Evolutionary conservation across 371 early-diverging fungal species (phyloP).

Genomic region (Mortierella polycephala): DNA sequence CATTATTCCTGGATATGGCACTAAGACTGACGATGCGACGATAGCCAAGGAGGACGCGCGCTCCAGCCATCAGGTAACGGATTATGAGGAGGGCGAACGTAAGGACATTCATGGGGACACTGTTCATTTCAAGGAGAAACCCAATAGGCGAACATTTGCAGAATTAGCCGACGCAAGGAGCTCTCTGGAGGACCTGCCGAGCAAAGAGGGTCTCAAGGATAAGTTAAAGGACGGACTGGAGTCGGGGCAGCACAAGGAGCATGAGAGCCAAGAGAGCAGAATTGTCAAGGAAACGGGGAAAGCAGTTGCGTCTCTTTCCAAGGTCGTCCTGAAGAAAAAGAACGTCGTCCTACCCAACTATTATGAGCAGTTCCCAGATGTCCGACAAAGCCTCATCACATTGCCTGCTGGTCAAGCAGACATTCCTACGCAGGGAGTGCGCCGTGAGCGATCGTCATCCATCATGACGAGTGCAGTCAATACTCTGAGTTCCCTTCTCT

Average conservation of each 20-base stretch:
- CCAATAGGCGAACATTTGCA: conserved; percentile 13
- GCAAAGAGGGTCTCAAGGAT: conserved; percentile 4
- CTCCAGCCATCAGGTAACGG: conserved; percentile 10
- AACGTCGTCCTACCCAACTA: conserved; percentile 43
- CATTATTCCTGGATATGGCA: conserved; percentile 42
- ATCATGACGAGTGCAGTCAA: conserved; percentile 32
- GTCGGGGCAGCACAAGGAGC: conserved; percentile 31
- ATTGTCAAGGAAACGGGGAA: conserved; percentile 19
- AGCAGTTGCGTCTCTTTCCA: conserved; percentile 24
- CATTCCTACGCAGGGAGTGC: conserved; percentile 3
- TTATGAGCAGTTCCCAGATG: conserved; percentile 50
- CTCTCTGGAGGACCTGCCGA: background rate
- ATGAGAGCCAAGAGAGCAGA: conserved; percentile 5
- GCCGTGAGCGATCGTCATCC: conserved; percentile 5
- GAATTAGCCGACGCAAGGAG: conserved; percentile 16
- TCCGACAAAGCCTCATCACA: conserved; percentile 28
- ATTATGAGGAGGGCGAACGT: conserved; percentile 21
- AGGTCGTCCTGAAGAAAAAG: conserved; percentile 19
- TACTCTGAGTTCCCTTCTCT: conserved; percentile 19
- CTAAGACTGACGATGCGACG: conserved; percentile 10
- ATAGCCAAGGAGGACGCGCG: background rate
- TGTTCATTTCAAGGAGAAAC: conserved; percentile 3
- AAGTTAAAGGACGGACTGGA: conserved; percentile 3
- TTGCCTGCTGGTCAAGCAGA: conserved; percentile 26
- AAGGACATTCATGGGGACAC: conserved; percentile 15